Evolutionary conservation across 768 basidiomycete genomes (phyloP).

Genomic region (Tulasnella sp.): DNA sequence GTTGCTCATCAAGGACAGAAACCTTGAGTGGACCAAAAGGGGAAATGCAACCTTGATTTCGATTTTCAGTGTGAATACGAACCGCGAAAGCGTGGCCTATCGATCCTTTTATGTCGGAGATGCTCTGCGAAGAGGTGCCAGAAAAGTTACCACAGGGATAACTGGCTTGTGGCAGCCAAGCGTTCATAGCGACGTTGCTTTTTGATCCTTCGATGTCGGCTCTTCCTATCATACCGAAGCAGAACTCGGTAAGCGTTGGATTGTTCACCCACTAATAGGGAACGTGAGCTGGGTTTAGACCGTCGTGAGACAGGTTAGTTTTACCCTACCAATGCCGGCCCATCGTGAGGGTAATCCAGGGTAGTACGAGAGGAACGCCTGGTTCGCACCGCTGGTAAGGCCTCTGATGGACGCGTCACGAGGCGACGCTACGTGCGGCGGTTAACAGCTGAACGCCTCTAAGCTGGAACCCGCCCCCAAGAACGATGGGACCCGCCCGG

Average conservation of each 20-base stretch:
- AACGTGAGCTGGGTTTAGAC: conserved; percentile 75
- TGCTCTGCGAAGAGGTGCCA: conserved; percentile 71
- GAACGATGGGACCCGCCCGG: too few species aligned
- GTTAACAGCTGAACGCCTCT: conserved; percentile 79
- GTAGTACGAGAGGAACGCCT: conserved; percentile 62
- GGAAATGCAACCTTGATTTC: conserved; percentile 71
- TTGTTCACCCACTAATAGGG: conserved; percentile 73
- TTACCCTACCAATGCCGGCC: conserved; percentile 73
- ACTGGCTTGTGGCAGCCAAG: conserved; percentile 74
- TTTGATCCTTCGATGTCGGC: conserved; percentile 74
- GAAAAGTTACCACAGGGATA: conserved; percentile 67
- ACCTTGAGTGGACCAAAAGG: conserved; percentile 70
- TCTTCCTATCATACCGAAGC: conserved; percentile 73
- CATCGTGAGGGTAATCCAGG: conserved; percentile 64
- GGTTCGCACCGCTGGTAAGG: conserved; percentile 5
- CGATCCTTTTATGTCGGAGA: conserved; percentile 70
- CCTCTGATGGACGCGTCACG: conserved; percentile 44
- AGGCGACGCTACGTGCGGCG: conserved; percentile 70
- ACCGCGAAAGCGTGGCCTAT: conserved; percentile 76
- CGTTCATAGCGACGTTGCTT: conserved; percentile 75
- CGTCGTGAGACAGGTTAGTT: conserved; percentile 78
- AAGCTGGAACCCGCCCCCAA: conserved; percentile 66
- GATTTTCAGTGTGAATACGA: conserved; percentile 73
- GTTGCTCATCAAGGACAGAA: conserved; percentile 69
- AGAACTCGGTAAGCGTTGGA: conserved; percentile 71